phyloP scores from a whole-genome alignment of 129 eudicot species.

The Pittosporum tobira region DNA sequence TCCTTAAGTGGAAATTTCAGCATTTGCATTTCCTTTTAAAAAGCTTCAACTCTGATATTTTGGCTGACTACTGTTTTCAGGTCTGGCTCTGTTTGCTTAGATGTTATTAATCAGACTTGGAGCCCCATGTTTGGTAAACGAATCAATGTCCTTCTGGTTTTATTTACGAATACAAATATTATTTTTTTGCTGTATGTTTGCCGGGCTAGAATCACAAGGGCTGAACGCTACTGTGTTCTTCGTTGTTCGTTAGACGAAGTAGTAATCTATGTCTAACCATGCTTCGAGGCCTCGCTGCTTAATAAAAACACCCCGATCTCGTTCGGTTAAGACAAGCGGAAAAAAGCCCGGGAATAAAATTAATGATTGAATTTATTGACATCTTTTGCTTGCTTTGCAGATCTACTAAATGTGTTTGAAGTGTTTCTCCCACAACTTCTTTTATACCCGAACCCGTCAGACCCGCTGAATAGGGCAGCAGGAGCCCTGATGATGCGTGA shows the following conservation, averaged over 20 bases:
- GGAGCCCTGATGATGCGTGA: constrained; percentile 89
- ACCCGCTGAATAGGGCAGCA: constrained; percentile 85
- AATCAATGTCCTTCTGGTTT: neutral
- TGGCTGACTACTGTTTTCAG: constrained; percentile 28
- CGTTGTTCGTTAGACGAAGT: too few species aligned
- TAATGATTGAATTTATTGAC: constrained; percentile 3
- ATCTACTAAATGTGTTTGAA: constrained; percentile 84
- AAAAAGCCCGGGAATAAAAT: too few species aligned
- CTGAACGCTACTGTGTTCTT: too few species aligned
- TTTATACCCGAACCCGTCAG: constrained; percentile 82
- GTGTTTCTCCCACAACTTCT: constrained; percentile 89
- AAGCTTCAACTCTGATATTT: neutral
- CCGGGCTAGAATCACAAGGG: too few species aligned
- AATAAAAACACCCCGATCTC: too few species aligned
- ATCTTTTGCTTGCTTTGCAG: constrained; percentile 27
- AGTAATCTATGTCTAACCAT: too few species aligned
- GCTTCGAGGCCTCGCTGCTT: too few species aligned
- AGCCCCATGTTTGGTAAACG: constrained; percentile 92
- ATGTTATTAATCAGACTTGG: constrained; percentile 95
- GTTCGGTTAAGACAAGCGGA: too few species aligned
- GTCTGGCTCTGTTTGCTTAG: constrained; percentile 94
- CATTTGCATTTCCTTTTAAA: neutral
- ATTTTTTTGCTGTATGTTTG: neutral
- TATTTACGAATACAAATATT: neutral
- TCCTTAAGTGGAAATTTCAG: neutral